Conservation (phyloP, 1,139 yeast species). For the Magnusiomyces fungicola region DNA sequence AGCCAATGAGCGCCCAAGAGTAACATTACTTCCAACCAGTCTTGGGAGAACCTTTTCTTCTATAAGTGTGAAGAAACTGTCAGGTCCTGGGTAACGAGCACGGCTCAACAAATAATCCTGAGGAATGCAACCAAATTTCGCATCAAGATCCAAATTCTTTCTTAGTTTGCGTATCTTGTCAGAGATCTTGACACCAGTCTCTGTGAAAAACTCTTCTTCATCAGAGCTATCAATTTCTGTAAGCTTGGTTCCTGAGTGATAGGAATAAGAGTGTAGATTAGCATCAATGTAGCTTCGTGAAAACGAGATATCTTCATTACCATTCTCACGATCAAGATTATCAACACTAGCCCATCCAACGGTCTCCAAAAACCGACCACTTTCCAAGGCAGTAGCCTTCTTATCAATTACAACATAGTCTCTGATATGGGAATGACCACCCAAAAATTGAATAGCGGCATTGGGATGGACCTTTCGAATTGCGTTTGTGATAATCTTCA, state of each 20-base stretch:
- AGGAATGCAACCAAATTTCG: constrained; percentile 57
- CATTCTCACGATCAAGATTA: constrained; percentile 21
- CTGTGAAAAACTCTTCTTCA: constrained; percentile 37
- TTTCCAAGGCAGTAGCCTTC: constrained; percentile 67
- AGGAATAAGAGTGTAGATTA: constrained; percentile 57
- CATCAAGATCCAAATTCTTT: constrained; percentile 46
- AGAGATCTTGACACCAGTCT: constrained; percentile 45
- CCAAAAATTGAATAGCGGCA: constrained; percentile 73
- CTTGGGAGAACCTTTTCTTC: constrained; percentile 53
- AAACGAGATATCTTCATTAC: constrained; percentile 23
- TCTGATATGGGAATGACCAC: constrained; percentile 92
- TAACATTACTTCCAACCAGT: constrained; percentile 33
- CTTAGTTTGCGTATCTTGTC: constrained; percentile 42
- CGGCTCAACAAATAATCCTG: constrained; percentile 59
- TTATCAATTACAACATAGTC: constrained; percentile 69
- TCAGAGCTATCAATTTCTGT: constrained; percentile 7
- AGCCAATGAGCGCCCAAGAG: constrained; percentile 13
- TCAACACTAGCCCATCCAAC: constrained; percentile 75
- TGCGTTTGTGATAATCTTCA: constrained; percentile 39
- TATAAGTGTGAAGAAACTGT: constrained; percentile 55
- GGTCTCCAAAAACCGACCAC: constrained; percentile 91
- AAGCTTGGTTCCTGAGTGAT: constrained; percentile 43
- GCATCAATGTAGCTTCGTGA: constrained; percentile 75
- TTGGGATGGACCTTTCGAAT: constrained; percentile 55
- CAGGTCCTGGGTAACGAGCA: constrained; percentile 55